phyloP scores from a whole-genome alignment of 1,139 yeast genomes.

The Geotrichum candidum region DNA sequence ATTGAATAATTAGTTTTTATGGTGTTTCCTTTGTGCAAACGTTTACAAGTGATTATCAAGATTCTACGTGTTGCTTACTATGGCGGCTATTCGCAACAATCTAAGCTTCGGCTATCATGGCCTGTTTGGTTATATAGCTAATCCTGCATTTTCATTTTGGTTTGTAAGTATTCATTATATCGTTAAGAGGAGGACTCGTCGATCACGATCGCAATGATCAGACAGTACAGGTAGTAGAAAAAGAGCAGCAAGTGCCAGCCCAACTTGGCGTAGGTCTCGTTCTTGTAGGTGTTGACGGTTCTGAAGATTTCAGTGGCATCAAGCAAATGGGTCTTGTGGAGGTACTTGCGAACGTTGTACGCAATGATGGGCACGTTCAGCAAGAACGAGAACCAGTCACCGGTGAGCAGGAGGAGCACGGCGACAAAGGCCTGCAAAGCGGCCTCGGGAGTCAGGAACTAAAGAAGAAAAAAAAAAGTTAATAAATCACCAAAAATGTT shows the following conservation, averaged over 20 bases:
- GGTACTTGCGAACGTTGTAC: slow-evolving; percentile 63
- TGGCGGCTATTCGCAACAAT: not conserved
- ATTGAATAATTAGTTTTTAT: no score
- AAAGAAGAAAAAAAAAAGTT: not conserved
- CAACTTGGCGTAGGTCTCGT: slow-evolving; percentile 77
- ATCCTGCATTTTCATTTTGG: not conserved
- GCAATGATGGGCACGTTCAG: slow-evolving; percentile 74
- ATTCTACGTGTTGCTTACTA: no score
- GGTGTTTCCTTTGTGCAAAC: no score
- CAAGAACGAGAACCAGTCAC: slow-evolving; percentile 85
- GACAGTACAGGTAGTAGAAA: slow-evolving; percentile 87
- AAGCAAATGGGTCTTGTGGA: slow-evolving; percentile 67
- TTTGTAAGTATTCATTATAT: not conserved
- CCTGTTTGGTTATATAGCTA: not conserved
- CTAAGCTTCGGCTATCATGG: not conserved
- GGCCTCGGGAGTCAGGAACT: slow-evolving; percentile 77
- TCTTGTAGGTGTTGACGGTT: slow-evolving; percentile 81
- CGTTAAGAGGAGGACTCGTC: slow-evolving; percentile 9
- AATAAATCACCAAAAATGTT: not conserved
- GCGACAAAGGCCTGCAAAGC: slow-evolving; percentile 67
- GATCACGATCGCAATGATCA: slow-evolving; percentile 45
- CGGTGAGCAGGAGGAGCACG: slow-evolving; percentile 62
- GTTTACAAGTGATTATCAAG: no score
- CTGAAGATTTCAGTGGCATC: slow-evolving; percentile 95
- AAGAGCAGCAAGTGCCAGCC: slow-evolving; percentile 84